phyloP scores from a whole-genome alignment of 805 yeast species.

The Pichia rugopelliculosa region DNA sequence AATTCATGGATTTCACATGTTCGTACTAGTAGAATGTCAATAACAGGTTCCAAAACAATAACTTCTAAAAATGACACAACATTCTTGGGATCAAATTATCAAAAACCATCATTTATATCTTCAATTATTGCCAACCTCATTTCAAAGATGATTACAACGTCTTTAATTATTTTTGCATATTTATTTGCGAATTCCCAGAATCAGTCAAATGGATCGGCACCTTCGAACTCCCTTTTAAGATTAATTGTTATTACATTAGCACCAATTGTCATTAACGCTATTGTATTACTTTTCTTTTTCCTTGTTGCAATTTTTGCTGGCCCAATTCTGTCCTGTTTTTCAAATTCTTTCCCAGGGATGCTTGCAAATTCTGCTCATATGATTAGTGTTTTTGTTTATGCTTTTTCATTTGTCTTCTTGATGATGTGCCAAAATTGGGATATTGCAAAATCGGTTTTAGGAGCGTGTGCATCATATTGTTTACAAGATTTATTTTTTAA shows the following conservation, averaged over 20 bases:
- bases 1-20: slow-evolving; percentile 42
- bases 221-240: slow-evolving; percentile 38
- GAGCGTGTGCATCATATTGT: slow-evolving; percentile 48
- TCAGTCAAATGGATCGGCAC: slow-evolving; percentile 29
- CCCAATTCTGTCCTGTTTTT: slow-evolving; percentile 39
- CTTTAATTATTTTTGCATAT: slow-evolving; percentile 38
- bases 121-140: slow-evolving; percentile 38
- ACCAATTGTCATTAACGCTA: slow-evolving; percentile 41
- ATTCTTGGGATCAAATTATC: slow-evolving; percentile 35
- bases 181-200: slow-evolving; percentile 49
- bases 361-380: slow-evolving; percentile 53
- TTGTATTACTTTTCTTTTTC: slow-evolving; percentile 34
- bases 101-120: slow-evolving; percentile 31
- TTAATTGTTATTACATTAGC: slow-evolving; percentile 37
- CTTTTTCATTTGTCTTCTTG: slow-evolving; percentile 52
- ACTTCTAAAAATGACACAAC: slow-evolving; percentile 32
- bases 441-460: slow-evolving; percentile 50
- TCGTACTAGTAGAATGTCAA: slow-evolving; percentile 43
- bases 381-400: slow-evolving; percentile 43
- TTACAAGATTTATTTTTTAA: slow-evolving; percentile 55
- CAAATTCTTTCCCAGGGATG: slow-evolving; percentile 39
- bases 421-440: slow-evolving; percentile 66
- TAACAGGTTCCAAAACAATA: slow-evolving; percentile 49
- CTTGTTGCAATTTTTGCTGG: slow-evolving; percentile 41
- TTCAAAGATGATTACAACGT: slow-evolving; percentile 31